Evolutionary conservation across 768 basidiomycete genomes (phyloP).

Genomic region (Filobasidium wieringae): DNA sequence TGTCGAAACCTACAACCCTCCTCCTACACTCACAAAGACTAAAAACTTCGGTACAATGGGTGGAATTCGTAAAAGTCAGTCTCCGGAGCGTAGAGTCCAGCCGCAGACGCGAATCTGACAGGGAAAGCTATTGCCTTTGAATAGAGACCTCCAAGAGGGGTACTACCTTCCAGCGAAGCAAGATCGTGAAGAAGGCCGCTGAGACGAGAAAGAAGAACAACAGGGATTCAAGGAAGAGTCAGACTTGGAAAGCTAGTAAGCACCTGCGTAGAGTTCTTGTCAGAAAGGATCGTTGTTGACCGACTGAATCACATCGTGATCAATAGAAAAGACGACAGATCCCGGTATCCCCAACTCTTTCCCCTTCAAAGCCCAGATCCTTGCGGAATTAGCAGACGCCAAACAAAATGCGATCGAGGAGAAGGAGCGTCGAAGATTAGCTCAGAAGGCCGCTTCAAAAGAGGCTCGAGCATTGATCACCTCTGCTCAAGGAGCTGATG

Average conservation of each 20-base stretch:
- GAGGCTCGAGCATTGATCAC: not conserved
- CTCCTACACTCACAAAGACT: not conserved
- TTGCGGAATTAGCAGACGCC: conserved; percentile 77
- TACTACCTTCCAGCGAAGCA: conserved; percentile 60
- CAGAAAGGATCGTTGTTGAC: too few species aligned
- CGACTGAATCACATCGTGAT: not conserved
- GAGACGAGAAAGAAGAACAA: conserved; percentile 66
- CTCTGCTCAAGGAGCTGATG: conserved; percentile 40
- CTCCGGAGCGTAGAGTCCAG: not conserved
- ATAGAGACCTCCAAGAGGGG: conserved; percentile 74
- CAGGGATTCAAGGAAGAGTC: conserved; percentile 64
- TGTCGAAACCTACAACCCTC: too few species aligned
- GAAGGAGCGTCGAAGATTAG: conserved; percentile 49
- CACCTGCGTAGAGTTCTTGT: too few species aligned
- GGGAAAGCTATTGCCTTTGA: too few species aligned
- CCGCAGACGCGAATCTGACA: not conserved
- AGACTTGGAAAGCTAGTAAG: conserved; percentile 76
- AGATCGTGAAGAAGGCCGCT: conserved; percentile 59
- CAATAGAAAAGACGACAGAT: conserved; percentile 58
- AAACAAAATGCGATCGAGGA: conserved; percentile 64
- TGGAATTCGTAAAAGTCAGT: conserved; percentile 37
- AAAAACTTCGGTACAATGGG: conserved; percentile 29
- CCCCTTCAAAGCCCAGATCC: conserved; percentile 85
- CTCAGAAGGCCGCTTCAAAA: conserved; percentile 47
- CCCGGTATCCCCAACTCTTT: conserved; percentile 87